phyloP scores from a whole-genome alignment of 2,329 filamentous ascomycete genomes.

The Stemphylium lycopersici region DNA sequence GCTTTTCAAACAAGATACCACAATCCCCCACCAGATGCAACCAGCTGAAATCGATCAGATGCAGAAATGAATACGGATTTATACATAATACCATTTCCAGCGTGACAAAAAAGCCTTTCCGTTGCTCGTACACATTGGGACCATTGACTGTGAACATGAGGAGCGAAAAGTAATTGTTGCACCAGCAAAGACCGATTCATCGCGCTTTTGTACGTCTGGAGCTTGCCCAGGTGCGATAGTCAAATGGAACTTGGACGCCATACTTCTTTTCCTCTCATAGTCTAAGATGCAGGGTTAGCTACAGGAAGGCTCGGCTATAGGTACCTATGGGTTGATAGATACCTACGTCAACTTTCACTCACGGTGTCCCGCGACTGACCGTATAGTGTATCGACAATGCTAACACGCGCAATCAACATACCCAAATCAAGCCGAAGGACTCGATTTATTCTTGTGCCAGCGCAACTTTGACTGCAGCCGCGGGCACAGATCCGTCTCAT shows the following conservation, averaged over 20 bases:
- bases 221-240: background rate
- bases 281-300: background rate
- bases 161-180: accelerated
- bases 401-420: accelerated
- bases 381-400: background rate
- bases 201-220: background rate
- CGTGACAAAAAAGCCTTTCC: accelerated
- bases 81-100: background rate
- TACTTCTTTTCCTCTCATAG: background rate
- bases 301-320: background rate
- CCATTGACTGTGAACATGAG: background rate
- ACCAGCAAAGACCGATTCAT: background rate
- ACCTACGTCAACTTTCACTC: background rate
- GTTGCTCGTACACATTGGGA: background rate
- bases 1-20: background rate
- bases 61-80: accelerated
- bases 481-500: background rate
- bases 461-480: background rate
- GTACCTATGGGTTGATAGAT: background rate
- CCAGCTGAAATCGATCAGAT: accelerated
- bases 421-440: background rate
- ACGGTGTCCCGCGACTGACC: background rate
- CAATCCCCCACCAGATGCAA: background rate
- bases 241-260: too few relatives aligned
- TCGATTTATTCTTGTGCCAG: background rate